phyloP scores from a whole-genome alignment of 495 filamentous ascomycete species.

The Hypoxylon lenormandii region DNA sequence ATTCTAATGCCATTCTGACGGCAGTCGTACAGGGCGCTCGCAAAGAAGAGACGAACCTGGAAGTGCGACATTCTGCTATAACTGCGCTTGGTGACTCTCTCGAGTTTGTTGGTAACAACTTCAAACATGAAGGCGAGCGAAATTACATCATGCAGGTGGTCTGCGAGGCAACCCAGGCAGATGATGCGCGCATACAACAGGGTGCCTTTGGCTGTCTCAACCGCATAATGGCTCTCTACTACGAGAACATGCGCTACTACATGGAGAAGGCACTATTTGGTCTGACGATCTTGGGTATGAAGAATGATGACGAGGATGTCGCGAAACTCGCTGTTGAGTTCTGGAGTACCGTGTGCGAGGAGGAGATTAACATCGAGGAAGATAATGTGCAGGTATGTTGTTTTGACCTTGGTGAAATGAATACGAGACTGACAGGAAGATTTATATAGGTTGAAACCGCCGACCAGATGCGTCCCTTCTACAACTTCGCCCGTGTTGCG shows the following conservation, averaged over 20 bases:
- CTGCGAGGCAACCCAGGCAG: slow-evolving; percentile 95
- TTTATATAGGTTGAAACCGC: slow-evolving; percentile 72
- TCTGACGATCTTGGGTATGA: slow-evolving; percentile 98
- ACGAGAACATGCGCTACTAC: slow-evolving; percentile 99
- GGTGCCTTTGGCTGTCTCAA: slow-evolving; percentile 96
- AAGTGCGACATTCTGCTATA: slow-evolving; percentile 92
- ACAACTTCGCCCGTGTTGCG: slow-evolving; percentile 90
- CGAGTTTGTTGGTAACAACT: slow-evolving; percentile 96
- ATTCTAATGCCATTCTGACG: slow-evolving; percentile 97
- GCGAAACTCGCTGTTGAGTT: slow-evolving; percentile 98
- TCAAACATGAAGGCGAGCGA: slow-evolving; percentile 97
- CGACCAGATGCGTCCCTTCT: slow-evolving; percentile 85
- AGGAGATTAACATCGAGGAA: slow-evolving; percentile 96
- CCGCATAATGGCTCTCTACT: slow-evolving; percentile 97
- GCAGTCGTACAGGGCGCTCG: slow-evolving; percentile 96
- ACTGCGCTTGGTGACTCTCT: slow-evolving; percentile 95
- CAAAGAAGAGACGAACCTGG: slow-evolving; percentile 89
- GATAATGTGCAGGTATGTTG: slow-evolving; percentile 84
- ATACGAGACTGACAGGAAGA: slow-evolving; percentile 40
- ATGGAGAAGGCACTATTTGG: slow-evolving; percentile 99
- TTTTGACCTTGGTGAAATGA: slow-evolving; percentile 11
- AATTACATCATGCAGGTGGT: slow-evolving; percentile 99
- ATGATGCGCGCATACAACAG: slow-evolving; percentile 89
- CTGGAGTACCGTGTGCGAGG: slow-evolving; percentile 99
- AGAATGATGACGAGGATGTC: slow-evolving; percentile 95